phyloP scores from a whole-genome alignment of 768 basidiomycete genomes.

The Lentinula guzmanii region DNA sequence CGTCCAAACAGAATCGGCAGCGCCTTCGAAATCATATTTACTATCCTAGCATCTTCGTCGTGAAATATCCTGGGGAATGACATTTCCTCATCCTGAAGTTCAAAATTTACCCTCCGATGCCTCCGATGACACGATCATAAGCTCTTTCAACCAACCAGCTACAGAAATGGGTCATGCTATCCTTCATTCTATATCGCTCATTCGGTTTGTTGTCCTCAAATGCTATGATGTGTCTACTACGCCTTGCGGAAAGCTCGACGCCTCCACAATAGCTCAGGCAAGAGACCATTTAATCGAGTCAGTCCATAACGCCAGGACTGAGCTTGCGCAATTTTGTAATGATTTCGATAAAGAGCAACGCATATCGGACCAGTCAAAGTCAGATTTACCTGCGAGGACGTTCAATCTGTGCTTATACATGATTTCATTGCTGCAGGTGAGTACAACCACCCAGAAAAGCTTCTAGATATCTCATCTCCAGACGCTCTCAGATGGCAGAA shows the following conservation, averaged over 20 bases:
- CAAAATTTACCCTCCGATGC: conserved; percentile 7
- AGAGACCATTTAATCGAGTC: conserved; percentile 15
- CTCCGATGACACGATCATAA: conserved; percentile 1
- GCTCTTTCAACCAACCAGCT: conserved; percentile 19
- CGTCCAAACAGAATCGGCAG: background rate
- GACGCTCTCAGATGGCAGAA: conserved; percentile 32
- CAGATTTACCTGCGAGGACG: conserved; percentile 21
- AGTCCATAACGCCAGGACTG: conserved; percentile 20
- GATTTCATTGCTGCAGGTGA: conserved; percentile 40
- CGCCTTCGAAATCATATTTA: background rate
- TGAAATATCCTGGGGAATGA: conserved; percentile 37
- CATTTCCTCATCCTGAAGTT: conserved; percentile 13
- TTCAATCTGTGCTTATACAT: conserved; percentile 32
- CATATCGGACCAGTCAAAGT: conserved; percentile 10
- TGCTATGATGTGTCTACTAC: conserved; percentile 17
- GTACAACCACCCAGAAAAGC: background rate
- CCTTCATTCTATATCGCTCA: conserved; percentile 25
- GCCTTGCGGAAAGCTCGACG: conserved; percentile 8
- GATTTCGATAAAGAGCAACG: conserved; percentile 20
- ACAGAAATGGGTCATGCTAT: conserved; percentile 28
- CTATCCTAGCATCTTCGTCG: conserved; percentile 28
- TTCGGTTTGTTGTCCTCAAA: conserved; percentile 25
- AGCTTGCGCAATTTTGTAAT: conserved; percentile 26
- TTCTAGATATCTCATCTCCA: background rate
- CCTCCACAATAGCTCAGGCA: conserved; percentile 10